Base-by-base conservation (phyloP, 1,139 yeast genomes). In the Sugiyamaella grinbergsii region DNA sequence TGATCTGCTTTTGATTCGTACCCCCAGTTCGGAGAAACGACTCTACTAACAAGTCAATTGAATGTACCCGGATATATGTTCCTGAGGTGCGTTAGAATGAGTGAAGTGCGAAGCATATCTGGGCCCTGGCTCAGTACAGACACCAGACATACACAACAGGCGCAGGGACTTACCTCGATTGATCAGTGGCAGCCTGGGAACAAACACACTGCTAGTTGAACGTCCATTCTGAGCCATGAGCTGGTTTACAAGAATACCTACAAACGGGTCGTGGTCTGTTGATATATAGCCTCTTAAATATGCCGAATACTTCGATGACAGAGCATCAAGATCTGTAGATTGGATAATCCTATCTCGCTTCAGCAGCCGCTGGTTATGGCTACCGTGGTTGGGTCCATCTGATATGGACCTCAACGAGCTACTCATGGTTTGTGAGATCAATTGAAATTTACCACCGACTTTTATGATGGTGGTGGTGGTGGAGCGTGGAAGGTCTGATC, bases 321-420 rank as follows among this genome's bases (percentile, higher is more conserved):
- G 69, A 0, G 98, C 98, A 68, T 91, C 97, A 47, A 80, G 73
- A 62, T 91, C 98, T 0, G 98, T 91, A 0, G 83, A 77, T 49
- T 87, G 72, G 13, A 86, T 75, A 8, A 77, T 43, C 16, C 47
- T 41, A 23, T 43, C 47, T 24, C 47, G 23, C 18, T 43, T 43
- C 3, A 24, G 40, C 5, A 43, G 42, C 5, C 41, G 37, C 20
- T 23, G 36, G 8, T n/a, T 16, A 8, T 4, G n/a, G 16, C 31
- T n/a, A n/a, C n/a, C n/a, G n/a, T n/a, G n/a, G n/a, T n/a, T n/a
- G n/a, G n/a, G n/a, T n/a, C n/a, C n/a, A n/a, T n/a, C 37, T 13
- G 29, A 13, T 2, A 41, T 23, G 6, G 45, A 31, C 11, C 44
- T 29, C 20, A 40, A 31, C 11, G 42, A 24, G 4, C 18, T n/a